Evolutionary conservation across 2,329 filamentous ascomycete genomes (phyloP).

Genomic region (Aspergillus ustus): DNA sequence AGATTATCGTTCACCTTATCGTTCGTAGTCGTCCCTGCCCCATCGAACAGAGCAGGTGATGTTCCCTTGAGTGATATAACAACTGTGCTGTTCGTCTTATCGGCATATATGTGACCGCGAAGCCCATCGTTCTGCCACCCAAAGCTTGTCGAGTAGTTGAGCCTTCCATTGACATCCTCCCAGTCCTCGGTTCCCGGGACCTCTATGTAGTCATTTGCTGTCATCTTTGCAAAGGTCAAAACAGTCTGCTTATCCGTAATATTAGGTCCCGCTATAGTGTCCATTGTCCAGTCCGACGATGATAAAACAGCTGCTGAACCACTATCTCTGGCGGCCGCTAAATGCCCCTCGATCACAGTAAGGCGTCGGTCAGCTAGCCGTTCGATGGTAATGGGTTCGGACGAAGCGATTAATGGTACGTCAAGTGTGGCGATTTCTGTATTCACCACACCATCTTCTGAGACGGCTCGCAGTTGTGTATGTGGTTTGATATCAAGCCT

Average conservation of each 20-base stretch:
- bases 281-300: slow-evolving; percentile 78
- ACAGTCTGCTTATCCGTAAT: slow-evolving; percentile 84
- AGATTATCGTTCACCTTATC: slow-evolving; percentile 98
- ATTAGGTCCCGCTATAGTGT: slow-evolving; percentile 78
- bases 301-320: slow-evolving; percentile 71
- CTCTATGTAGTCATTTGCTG: slow-evolving; percentile 84
- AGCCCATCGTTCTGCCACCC: slow-evolving; percentile 91
- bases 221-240: slow-evolving; percentile 83
- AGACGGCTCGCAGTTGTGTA: slow-evolving; percentile 55
- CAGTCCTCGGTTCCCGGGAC: slow-evolving; percentile 75
- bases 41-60: slow-evolving; percentile 87
- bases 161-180: slow-evolving; percentile 77
- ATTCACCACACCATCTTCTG: slow-evolving; percentile 45
- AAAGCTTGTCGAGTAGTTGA: slow-evolving; percentile 87
- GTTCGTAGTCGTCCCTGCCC: slow-evolving; percentile 94
- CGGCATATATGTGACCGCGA: slow-evolving; percentile 88
- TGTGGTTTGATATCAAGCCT: slow-evolving; percentile 71
- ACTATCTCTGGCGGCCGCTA: slow-evolving; percentile 71
- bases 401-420: slow-evolving; percentile 64
- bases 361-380: slow-evolving; percentile 78
- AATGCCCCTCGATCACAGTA: slow-evolving; percentile 75
- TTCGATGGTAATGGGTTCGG: slow-evolving; percentile 72
- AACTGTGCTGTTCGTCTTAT: slow-evolving; percentile 82
- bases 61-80: slow-evolving; percentile 94
- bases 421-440: slow-evolving; percentile 53